phyloP scores from a whole-genome alignment of 176 grass and related monocot genomes.

The Oryza officinalis region DNA sequence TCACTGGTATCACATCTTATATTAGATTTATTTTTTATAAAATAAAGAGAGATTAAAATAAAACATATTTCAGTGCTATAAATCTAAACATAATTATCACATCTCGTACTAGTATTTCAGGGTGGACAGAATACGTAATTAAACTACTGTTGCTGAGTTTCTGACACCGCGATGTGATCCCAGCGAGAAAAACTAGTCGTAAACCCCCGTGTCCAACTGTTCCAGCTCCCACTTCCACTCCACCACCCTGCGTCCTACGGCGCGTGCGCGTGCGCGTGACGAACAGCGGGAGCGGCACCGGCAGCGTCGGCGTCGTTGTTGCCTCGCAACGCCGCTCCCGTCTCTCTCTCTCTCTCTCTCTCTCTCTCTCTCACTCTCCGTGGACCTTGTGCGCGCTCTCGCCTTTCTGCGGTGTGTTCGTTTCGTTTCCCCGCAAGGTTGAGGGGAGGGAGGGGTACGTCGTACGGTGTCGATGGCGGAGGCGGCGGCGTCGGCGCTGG shows the following conservation, averaged over 20 bases:
- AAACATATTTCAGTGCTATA: too few species aligned
- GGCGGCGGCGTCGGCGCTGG: constrained; percentile 46
- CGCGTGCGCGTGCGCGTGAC: not conserved
- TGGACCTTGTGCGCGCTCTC: too few species aligned
- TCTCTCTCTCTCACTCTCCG: not conserved
- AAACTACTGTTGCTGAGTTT: too few species aligned
- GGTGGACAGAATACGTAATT: too few species aligned
- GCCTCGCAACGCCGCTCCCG: not conserved
- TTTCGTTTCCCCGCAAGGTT: not conserved
- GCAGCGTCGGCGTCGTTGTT: too few species aligned
- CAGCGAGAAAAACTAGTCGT: not conserved
- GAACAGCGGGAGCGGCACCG: too few species aligned
- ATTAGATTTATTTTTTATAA: too few species aligned
- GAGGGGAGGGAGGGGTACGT: too few species aligned
- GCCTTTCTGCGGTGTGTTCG: not conserved
- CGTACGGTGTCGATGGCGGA: not conserved
- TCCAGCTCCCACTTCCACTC: not conserved
- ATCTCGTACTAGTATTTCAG: too few species aligned
- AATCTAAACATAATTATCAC: too few species aligned
- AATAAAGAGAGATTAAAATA: too few species aligned
- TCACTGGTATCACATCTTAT: too few species aligned
- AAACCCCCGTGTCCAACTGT: constrained; percentile 2
- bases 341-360: not conserved
- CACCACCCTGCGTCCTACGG: not conserved
- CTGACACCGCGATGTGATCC: not conserved